Base-by-base conservation (phyloP, 495 filamentous ascomycete genomes). In the Xylaria nigripes region DNA sequence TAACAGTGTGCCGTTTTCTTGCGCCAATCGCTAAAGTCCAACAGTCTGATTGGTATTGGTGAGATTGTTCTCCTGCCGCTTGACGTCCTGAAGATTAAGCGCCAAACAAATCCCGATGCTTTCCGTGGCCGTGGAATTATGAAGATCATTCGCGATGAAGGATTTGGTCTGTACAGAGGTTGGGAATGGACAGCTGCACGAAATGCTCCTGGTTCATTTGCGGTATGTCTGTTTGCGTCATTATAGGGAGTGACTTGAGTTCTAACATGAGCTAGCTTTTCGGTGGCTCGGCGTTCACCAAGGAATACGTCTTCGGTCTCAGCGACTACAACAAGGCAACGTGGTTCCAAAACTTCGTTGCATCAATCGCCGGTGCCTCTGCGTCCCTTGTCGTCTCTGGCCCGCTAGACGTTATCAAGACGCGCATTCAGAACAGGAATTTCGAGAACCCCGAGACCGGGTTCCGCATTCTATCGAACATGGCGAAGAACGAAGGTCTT, bases 71-170 rank as follows among this genome's bases (percentile, higher is more conserved):
- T 99, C 3, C 80, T 99, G 21, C 93, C 93, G 40, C 81, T 99
- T 29, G 93, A 99, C 62, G 93, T 99, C 12, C 78, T 99, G 22
- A 99, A 99, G 80, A 99, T 99, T 77, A 97, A 97, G 79, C 86
- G 93, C 60, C 93, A 99, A 74, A 99, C 93, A 34, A 99, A 99
- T 79, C 93, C 93, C 29, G 93, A 96, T 63, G 90, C 93, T 41
- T 99, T 99, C 82, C 80, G 90, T 54, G 91, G 92, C 59, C 86
- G 93, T 63, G 94, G 94, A 47, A 76, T 97, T 18, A 79, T 96
- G 66, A 83, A 80, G 69, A 96, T 99, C 50, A 76, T 99, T 55
- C 74, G 79, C 48, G 93, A 99, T 71, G 93, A 99, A 69, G 94
- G 93, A 29, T 92, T 97, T 68, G 90, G 90, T 32, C 74, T 99